Conservation (phyloP, 345 rosid genomes). For the Populus alba region DNA sequence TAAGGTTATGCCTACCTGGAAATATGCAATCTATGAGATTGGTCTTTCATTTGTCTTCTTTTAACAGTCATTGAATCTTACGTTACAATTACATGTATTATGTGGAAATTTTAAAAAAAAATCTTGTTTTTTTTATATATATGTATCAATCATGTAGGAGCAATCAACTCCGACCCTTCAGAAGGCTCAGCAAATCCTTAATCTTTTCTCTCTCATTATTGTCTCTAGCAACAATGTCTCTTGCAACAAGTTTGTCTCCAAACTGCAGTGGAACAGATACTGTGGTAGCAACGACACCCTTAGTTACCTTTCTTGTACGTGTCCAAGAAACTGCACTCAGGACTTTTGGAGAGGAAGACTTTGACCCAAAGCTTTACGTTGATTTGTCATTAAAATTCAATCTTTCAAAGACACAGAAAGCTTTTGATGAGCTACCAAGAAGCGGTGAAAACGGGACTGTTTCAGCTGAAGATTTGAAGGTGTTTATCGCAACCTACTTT, state of each 20-base stretch:
- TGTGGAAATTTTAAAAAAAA: too few species aligned
- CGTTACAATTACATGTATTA: too few species aligned
- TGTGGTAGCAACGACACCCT: conserved; percentile 27
- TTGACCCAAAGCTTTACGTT: conserved; percentile 66
- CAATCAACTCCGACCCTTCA: not conserved
- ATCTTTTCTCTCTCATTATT: not conserved
- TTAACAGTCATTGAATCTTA: too few species aligned
- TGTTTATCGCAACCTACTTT: conserved; percentile 36
- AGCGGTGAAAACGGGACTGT: conserved; percentile 32
- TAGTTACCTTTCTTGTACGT: conserved; percentile 61
- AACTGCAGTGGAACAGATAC: conserved; percentile 3
- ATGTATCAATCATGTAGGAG: not conserved
- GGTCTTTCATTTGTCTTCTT: too few species aligned
- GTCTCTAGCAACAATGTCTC: not conserved
- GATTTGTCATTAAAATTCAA: conserved; percentile 59
- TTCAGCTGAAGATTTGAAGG: conserved; percentile 10
- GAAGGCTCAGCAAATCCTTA: not conserved
- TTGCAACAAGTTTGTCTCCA: not conserved
- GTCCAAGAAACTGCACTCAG: conserved; percentile 59
- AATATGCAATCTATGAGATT: too few species aligned
- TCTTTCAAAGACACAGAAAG: conserved; percentile 43
- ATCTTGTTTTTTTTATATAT: too few species aligned
- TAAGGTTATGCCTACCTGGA: too few species aligned
- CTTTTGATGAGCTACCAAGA: conserved; percentile 50
- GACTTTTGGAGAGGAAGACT: conserved; percentile 38